These are phyloP conservation scores for Heterobasidion annosum DNA, from an alignment of 1,284 basidiomycete species.

Conservation along the genomic window DNA sequence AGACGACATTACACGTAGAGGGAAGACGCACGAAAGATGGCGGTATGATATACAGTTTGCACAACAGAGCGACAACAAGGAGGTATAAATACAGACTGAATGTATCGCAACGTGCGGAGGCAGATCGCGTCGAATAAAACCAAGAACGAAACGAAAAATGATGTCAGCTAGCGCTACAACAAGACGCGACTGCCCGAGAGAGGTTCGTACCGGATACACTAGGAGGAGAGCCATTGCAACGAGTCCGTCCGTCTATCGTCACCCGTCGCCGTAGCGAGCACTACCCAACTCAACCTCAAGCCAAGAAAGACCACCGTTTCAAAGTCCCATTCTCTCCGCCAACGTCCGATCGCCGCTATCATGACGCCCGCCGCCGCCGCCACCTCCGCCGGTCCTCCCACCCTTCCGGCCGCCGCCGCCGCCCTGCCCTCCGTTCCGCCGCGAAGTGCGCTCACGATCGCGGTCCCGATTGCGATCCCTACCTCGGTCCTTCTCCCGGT, in stretches of 20 bases:
- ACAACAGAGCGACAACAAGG: conserved; percentile 6
- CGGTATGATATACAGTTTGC: conserved; percentile 9
- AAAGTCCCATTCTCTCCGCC: conserved; percentile 66
- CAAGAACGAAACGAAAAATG: conserved; percentile 13
- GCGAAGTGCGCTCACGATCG: conserved; percentile 14
- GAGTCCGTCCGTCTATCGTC: conserved; percentile 12
- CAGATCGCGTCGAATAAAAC: conserved; percentile 7
- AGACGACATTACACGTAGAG: background rate
- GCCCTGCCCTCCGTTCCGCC: conserved; percentile 18
- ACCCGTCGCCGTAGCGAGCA: background rate
- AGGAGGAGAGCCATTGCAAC: conserved; percentile 16
- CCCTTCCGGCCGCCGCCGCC: conserved; percentile 11
- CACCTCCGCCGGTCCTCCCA: conserved; percentile 12
- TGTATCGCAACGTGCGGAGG: conserved; percentile 8
- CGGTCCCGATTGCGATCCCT: conserved; percentile 22
- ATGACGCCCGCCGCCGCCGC: conserved; percentile 22
- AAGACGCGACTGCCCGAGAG: conserved; percentile 11
- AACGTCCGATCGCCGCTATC: conserved; percentile 61
- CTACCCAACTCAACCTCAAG: background rate
- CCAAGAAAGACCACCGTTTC: conserved; percentile 20
- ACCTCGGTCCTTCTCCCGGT: conserved; percentile 20
- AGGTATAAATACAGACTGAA: conserved; percentile 23
- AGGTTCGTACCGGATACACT: conserved; percentile 35
- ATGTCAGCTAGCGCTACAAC: conserved; percentile 21
- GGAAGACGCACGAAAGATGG: conserved; percentile 7